These are phyloP conservation scores for Ascochyta pisi DNA, from an alignment of 2,329 filamentous ascomycete species.

Conservation along the genomic window DNA sequence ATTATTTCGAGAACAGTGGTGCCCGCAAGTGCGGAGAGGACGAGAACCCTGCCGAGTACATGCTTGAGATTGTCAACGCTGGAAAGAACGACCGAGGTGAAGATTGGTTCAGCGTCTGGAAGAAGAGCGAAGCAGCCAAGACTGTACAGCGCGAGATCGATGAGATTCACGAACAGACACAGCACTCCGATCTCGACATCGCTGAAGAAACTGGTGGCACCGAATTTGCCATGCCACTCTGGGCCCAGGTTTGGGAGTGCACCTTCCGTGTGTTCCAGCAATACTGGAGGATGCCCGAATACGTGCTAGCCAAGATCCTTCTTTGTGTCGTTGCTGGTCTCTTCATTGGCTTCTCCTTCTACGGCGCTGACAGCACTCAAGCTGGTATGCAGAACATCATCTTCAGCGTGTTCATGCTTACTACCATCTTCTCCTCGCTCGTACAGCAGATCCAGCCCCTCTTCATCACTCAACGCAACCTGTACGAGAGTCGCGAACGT, in stretches of 20 bases:
- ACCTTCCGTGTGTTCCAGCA: slow-evolving; percentile 54
- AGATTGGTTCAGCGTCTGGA: slow-evolving; percentile 54
- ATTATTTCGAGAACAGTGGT: slow-evolving; percentile 69
- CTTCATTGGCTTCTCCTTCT: slow-evolving; percentile 54
- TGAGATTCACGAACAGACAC: slow-evolving; percentile 47
- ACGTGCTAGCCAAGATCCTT: slow-evolving; percentile 47
- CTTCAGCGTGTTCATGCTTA: slow-evolving; percentile 60
- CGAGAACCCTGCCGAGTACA: slow-evolving; percentile 79
- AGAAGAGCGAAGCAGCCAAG: slow-evolving; percentile 26
- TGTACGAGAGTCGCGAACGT: slow-evolving; percentile 67
- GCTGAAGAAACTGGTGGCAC: slow-evolving; percentile 44
- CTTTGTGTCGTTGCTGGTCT: slow-evolving; percentile 37
- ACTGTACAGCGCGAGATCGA: slow-evolving; percentile 50
- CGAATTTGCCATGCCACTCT: slow-evolving; percentile 55
- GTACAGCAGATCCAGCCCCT: slow-evolving; percentile 66
- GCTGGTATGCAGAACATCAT: slow-evolving; percentile 56
- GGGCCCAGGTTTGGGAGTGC: slow-evolving; percentile 43
- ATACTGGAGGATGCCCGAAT: slow-evolving; percentile 55
- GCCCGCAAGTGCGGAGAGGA: slow-evolving; percentile 64
- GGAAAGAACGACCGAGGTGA: slow-evolving; percentile 37
- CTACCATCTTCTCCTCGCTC: slow-evolving; percentile 53
- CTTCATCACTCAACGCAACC: slow-evolving; percentile 64
- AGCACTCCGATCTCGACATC: slow-evolving; percentile 33
- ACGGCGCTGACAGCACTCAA: slow-evolving; percentile 42
- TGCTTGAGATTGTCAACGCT: slow-evolving; percentile 62